phyloP scores from a whole-genome alignment of 2,329 filamentous ascomycete genomes.

The Blastomyces silverae region DNA sequence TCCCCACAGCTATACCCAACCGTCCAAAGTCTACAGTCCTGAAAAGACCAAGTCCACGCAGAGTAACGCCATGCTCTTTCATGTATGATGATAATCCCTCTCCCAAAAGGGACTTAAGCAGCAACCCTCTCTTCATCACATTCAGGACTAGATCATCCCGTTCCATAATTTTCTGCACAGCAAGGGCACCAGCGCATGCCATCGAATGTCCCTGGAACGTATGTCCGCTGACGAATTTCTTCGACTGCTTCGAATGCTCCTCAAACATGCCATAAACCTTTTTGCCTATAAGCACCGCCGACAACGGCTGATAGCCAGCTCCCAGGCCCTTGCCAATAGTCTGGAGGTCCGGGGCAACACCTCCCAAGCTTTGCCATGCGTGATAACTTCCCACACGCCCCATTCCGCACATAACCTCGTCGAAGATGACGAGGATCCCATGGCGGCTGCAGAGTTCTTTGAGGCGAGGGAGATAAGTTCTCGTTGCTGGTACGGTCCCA shows the following conservation, averaged over 20 bases:
- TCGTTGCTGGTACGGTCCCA: slow-evolving; percentile 47
- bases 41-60: slow-evolving; percentile 12
- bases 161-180: slow-evolving; percentile 48
- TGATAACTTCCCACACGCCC: slow-evolving; percentile 50
- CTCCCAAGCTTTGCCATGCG: slow-evolving; percentile 49
- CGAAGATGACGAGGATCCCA: slow-evolving; percentile 45
- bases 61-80: slow-evolving; percentile 1
- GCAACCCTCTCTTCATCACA: slow-evolving; percentile 28
- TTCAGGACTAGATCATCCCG: slow-evolving; percentile 46
- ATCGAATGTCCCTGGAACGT: slow-evolving; percentile 53
- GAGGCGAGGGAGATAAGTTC: slow-evolving; percentile 52
- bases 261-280: slow-evolving; percentile 44
- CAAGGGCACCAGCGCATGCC: slow-evolving; percentile 47
- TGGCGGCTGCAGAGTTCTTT: slow-evolving; percentile 50
- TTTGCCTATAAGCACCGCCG: slow-evolving; percentile 45
- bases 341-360: slow-evolving; percentile 50
- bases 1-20: slow-evolving; percentile 2
- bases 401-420: slow-evolving; percentile 52
- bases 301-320: slow-evolving; percentile 49
- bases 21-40: slow-evolving; percentile 11
- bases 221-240: slow-evolving; percentile 49
- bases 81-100: neutral
- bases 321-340: slow-evolving; percentile 54
- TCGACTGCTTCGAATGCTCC: slow-evolving; percentile 30
- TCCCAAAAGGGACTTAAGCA: slow-evolving; percentile 1